A percentile compares a stretch with the other conserved stretches of the same genome.
Evolutionary conservation across 2,329 filamentous ascomycete species (phyloP).

Genomic region (Colletotrichum destructivum): DNA sequence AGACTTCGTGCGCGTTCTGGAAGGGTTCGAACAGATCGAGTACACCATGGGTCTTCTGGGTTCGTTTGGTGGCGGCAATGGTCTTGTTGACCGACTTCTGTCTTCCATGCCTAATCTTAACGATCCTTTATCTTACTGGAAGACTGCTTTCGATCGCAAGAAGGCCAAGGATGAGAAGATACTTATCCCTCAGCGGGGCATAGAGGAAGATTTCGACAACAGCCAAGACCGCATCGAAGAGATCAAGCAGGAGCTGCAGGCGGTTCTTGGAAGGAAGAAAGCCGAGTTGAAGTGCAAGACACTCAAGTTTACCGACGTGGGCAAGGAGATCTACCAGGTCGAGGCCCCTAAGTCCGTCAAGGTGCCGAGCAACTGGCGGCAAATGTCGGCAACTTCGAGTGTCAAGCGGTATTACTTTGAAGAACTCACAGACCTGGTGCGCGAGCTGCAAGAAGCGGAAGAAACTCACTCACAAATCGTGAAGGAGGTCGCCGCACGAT

Average conservation of each 20-base stretch:
- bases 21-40: slow-evolving; percentile 98
- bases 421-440: slow-evolving; percentile 85
- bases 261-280: slow-evolving; percentile 79
- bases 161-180: slow-evolving; percentile 85
- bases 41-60: slow-evolving; percentile 89
- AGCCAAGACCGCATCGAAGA: slow-evolving; percentile 84
- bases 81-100: slow-evolving; percentile 88
- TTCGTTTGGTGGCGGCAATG: slow-evolving; percentile 81
- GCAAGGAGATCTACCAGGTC: slow-evolving; percentile 97
- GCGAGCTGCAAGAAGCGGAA: slow-evolving; percentile 91
- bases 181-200: slow-evolving; percentile 86
- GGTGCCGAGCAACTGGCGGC: slow-evolving; percentile 90
- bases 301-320: slow-evolving; percentile 85
- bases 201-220: slow-evolving; percentile 92
- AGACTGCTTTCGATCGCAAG: slow-evolving; percentile 88
- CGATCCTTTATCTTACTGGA: slow-evolving; percentile 85
- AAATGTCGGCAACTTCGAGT: slow-evolving; percentile 93
- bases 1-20: slow-evolving; percentile 93
- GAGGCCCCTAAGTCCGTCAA: slow-evolving; percentile 90
- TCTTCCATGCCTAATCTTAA: slow-evolving; percentile 87
- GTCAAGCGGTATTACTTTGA: slow-evolving; percentile 96
- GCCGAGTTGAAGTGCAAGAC: slow-evolving; percentile 81
- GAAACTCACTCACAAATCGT: slow-evolving; percentile 94
- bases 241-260: slow-evolving; percentile 80
- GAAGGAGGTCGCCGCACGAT: slow-evolving; percentile 85